Percentiles rank a stretch among this genome's conserved stretches.
These are phyloP conservation scores for Sordariomycetes sp. DNA, from an alignment of 2,329 filamentous ascomycete species.

Conservation along the genomic window DNA sequence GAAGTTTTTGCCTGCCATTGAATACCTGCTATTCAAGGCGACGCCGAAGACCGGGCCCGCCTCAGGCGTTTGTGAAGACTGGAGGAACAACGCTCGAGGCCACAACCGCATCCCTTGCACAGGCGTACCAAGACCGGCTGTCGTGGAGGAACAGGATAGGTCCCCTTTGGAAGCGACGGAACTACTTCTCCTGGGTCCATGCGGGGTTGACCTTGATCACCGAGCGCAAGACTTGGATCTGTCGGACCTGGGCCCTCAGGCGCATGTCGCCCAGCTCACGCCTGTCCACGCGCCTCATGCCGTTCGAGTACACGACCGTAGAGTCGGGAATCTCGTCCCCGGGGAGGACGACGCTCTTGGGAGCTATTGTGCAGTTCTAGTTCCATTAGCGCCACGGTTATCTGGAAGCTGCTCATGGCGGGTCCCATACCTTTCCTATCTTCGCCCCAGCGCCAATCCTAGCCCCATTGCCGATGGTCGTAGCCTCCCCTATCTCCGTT, in stretches of 20 bases:
- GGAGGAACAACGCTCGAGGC: too few species aligned
- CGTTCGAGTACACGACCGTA: conserved; percentile 57
- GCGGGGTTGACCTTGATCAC: conserved; percentile 52
- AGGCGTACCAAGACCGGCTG: too few species aligned
- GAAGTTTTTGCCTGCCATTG: too few species aligned
- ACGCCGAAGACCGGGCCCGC: too few species aligned
- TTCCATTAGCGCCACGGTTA: conserved; percentile 1
- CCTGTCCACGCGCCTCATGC: conserved; percentile 41
- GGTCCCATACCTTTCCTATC: conserved; percentile 45
- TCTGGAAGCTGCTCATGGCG: not conserved
- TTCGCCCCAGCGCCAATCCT: conserved; percentile 45
- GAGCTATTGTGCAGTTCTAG: conserved; percentile 58
- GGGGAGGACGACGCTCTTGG: conserved; percentile 44
- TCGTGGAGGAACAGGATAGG: too few species aligned
- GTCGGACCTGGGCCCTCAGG: conserved; percentile 49
- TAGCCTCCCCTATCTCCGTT: conserved; percentile 47
- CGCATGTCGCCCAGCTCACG: conserved; percentile 50
- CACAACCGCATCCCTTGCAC: too few species aligned
- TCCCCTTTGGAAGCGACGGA: not conserved
- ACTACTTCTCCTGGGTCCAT: conserved; percentile 21
- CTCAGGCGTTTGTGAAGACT: too few species aligned
- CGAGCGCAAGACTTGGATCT: conserved; percentile 53
- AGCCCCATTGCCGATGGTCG: conserved; percentile 43
- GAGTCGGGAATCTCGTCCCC: conserved; percentile 49
- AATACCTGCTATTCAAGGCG: too few species aligned